These are phyloP conservation scores for Saxophila tyrrhenica DNA, from an alignment of 495 filamentous ascomycete species.

Conservation along the genomic window DNA sequence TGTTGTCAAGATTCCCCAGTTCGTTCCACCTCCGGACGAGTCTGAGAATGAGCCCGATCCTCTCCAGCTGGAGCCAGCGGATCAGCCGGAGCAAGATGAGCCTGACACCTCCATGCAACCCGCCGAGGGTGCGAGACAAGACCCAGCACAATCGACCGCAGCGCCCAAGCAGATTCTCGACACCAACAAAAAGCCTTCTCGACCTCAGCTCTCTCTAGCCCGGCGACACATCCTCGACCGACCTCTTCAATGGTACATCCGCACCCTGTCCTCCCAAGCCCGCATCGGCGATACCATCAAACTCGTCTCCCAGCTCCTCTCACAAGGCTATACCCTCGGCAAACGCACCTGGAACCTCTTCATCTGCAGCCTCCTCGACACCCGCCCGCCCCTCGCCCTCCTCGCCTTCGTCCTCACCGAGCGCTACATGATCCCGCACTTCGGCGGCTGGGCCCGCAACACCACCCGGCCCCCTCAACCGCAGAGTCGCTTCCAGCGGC, in stretches of 20 bases:
- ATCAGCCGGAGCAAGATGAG: neutral
- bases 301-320: constrained; percentile 40
- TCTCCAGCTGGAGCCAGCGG: neutral
- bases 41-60: neutral
- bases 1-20: neutral
- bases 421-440: constrained; percentile 58
- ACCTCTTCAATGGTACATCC: constrained; percentile 51
- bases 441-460: constrained; percentile 50
- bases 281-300: constrained; percentile 37
- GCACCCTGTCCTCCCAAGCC: constrained; percentile 37
- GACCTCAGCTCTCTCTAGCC: constrained; percentile 32
- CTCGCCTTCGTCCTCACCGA: constrained; percentile 61
- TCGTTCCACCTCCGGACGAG: neutral
- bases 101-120: neutral
- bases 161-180: neutral
- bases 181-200: neutral
- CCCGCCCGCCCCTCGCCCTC: constrained; percentile 13
- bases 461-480: constrained; percentile 2
- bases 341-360: constrained; percentile 51
- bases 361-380: constrained; percentile 38
- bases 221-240: constrained; percentile 48
- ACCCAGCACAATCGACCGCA: neutral
- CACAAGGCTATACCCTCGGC: constrained; percentile 56
- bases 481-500: constrained; percentile 26
- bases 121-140: neutral